phyloP scores from a whole-genome alignment of 306 rosid genomes.

The Parietaria judaica region DNA sequence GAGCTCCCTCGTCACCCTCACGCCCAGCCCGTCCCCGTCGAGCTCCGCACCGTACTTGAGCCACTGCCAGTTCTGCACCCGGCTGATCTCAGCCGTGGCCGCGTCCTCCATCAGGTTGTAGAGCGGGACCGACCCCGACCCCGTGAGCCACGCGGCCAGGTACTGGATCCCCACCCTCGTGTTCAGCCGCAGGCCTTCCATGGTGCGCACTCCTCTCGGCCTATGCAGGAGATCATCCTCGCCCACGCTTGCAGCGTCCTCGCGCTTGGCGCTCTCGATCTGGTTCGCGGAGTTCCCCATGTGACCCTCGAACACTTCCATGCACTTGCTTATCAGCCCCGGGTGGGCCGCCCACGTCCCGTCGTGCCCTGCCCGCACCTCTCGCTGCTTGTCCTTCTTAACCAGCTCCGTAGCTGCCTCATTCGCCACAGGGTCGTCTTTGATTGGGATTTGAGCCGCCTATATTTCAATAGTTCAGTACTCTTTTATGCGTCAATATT shows the following conservation, averaged over 20 bases:
- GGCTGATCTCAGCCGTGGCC: conserved; percentile 91
- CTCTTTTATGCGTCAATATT: not conserved
- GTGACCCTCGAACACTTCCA: conserved; percentile 59
- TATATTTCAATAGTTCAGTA: conserved; percentile 14
- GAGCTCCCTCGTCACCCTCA: conserved; percentile 52
- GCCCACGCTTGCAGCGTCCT: conserved; percentile 46
- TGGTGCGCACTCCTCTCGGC: conserved; percentile 56
- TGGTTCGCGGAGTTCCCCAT: conserved; percentile 52
- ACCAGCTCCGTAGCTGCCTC: conserved; percentile 74
- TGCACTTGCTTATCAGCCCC: conserved; percentile 59
- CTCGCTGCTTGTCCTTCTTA: conserved; percentile 79
- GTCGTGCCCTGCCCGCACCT: conserved; percentile 84
- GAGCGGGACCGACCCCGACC: conserved; percentile 78
- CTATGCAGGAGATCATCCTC: conserved; percentile 66
- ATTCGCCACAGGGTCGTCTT: conserved; percentile 63
- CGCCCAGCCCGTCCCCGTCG: conserved; percentile 68
- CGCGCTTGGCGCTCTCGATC: conserved; percentile 39
- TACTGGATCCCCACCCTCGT: conserved; percentile 92
- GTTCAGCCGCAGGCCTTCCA: conserved; percentile 75
- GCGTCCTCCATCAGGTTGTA: conserved; percentile 98
- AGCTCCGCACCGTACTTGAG: conserved; percentile 68
- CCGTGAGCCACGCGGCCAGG: conserved; percentile 83
- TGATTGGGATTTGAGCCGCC: conserved; percentile 90
- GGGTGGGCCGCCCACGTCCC: conserved; percentile 99
- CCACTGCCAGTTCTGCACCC: conserved; percentile 99